Percentiles rank a stretch among this genome's conserved stretches.
These are phyloP conservation scores for Helichrysum umbraculigerum DNA, from an alignment of 129 eudicot species.

Conservation along the genomic window DNA sequence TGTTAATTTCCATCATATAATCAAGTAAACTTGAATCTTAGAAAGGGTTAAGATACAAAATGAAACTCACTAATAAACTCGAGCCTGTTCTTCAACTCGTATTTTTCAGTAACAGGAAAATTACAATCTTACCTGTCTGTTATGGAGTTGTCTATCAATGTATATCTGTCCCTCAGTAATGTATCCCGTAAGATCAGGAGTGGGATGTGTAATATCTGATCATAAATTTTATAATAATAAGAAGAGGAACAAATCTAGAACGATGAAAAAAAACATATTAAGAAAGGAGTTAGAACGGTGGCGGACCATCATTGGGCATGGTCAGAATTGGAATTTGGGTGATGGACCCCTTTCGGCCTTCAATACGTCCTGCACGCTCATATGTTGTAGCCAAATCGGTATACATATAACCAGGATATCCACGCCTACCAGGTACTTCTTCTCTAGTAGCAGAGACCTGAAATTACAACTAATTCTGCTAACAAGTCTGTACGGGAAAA, in stretches of 20 bases:
- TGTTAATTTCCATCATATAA: constrained; percentile 31
- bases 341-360: constrained; percentile 96
- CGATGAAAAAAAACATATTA: not conserved
- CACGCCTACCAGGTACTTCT: constrained; percentile 99
- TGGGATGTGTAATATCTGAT: constrained; percentile 94
- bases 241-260: not conserved
- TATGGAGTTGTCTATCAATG: constrained; percentile 90
- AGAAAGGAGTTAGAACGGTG: not conserved
- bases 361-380: constrained; percentile 97
- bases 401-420: constrained; percentile 99
- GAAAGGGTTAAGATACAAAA: not conserved
- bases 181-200: constrained; percentile 99
- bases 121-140: constrained; percentile 67
- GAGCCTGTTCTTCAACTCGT: not conserved
- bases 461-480: not conserved
- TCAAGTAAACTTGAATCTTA: constrained; percentile 10
- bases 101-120: not conserved
- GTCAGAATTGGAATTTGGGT: constrained; percentile 93
- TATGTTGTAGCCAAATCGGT: constrained; percentile 97
- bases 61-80: not conserved
- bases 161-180: constrained; percentile 98
- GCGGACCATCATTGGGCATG: constrained; percentile 94
- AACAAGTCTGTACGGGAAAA: not conserved
- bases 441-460: constrained; percentile 99
- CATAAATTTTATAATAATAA: not conserved